Conservation (phyloP, 768 basidiomycete genomes). For the Termitomyces sp. region DNA sequence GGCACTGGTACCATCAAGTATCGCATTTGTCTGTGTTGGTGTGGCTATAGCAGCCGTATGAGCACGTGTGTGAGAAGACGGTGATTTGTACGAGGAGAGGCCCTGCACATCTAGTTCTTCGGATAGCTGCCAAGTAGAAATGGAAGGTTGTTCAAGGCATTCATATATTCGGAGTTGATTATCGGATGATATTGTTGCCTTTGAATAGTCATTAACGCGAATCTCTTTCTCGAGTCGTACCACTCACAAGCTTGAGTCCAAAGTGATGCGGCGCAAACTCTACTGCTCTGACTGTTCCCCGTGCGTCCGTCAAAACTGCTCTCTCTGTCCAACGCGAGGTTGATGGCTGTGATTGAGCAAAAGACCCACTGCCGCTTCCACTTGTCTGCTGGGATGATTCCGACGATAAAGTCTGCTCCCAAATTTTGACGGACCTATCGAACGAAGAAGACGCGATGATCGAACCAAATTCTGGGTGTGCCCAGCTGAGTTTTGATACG, state of each 20-base stretch:
- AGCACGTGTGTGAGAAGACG: conserved; percentile 33
- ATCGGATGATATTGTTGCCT: conserved; percentile 90
- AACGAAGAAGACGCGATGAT: conserved; percentile 85
- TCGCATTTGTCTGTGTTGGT: conserved; percentile 57
- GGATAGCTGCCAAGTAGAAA: conserved; percentile 68
- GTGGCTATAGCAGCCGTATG: conserved; percentile 63
- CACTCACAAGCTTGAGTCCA: conserved; percentile 78
- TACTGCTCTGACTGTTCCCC: conserved; percentile 78
- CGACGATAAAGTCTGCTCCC: conserved; percentile 59
- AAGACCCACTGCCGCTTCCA: conserved; percentile 18
- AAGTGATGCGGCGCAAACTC: conserved; percentile 87
- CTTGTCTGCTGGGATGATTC: conserved; percentile 21
- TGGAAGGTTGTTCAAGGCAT: conserved; percentile 71
- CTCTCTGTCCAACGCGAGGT: conserved; percentile 66
- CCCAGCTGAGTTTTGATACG: conserved; percentile 80
- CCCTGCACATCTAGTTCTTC: conserved; percentile 72
- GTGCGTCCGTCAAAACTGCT: conserved; percentile 73
- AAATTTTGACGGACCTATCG: conserved; percentile 89
- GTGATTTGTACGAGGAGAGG: conserved; percentile 41
- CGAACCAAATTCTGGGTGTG: conserved; percentile 88
- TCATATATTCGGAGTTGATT: conserved; percentile 87
- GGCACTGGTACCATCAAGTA: conserved; percentile 50
- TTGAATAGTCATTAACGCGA: background rate
- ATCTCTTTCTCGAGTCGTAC: background rate
- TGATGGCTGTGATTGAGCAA: conserved; percentile 16